phyloP scores from a whole-genome alignment of 371 early-diverging fungal genomes.

The Batkoa obscura region DNA sequence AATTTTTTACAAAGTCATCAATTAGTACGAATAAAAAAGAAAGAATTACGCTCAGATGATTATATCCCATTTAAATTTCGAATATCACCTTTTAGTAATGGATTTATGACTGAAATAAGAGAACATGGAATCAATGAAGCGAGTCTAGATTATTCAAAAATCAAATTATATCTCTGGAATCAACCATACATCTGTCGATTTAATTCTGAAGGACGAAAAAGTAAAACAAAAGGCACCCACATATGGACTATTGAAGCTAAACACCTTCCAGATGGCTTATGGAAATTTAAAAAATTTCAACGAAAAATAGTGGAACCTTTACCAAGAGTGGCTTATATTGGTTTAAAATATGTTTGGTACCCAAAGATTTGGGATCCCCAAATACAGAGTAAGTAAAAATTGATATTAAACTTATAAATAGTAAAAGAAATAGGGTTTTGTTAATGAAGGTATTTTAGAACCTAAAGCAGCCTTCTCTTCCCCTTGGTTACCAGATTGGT shows the following conservation, averaged over 20 bases:
- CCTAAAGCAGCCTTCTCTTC: conserved; percentile 38
- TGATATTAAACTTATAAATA: too few relatives aligned
- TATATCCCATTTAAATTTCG: conserved; percentile 44
- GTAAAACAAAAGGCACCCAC: conserved; percentile 44
- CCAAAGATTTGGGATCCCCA: conserved; percentile 49
- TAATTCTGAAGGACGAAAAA: conserved; percentile 43
- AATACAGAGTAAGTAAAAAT: conserved; percentile 18
- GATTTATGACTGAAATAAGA: conserved; percentile 31
- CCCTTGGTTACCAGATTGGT: conserved; percentile 38
- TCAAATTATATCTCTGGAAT: conserved; percentile 27
- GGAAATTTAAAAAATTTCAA: conserved; percentile 40
- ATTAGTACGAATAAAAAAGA: neutral
- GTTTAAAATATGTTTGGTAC: conserved; percentile 27
- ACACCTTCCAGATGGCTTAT: conserved; percentile 26
- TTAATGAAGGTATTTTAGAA: conserved; percentile 10
- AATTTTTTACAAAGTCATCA: neutral
- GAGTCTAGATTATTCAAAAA: conserved; percentile 23
- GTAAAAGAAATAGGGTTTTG: neutral
- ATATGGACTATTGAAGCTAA: conserved; percentile 51
- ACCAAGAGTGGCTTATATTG: conserved; percentile 29
- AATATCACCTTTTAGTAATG: conserved; percentile 43
- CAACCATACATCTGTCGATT: conserved; percentile 35
- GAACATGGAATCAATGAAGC: conserved; percentile 24
- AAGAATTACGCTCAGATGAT: conserved; percentile 5
- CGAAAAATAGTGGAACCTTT: conserved; percentile 29